Percentiles rank a stretch among this genome's conserved stretches.
Conservation (phyloP, 1,284 basidiomycete genomes). For the Rhodotorula sp. region DNA sequence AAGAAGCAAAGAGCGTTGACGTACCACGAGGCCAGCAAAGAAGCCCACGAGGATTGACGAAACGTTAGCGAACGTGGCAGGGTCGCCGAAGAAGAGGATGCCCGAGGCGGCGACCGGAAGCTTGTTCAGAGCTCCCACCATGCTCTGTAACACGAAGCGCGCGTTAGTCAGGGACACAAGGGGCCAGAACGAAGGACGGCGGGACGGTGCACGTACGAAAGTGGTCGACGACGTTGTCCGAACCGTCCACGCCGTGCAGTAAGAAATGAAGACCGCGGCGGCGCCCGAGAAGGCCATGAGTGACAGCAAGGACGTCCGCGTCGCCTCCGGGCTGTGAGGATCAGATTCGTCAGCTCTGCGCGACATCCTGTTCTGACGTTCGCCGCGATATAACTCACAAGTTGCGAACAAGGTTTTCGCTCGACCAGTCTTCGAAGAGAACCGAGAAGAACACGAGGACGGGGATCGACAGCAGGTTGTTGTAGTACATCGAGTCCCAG, state of each 20-base stretch:
- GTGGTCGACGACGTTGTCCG: slow-evolving; percentile 95
- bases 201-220: slow-evolving; percentile 62
- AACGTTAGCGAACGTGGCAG: slow-evolving; percentile 80
- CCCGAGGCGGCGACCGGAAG: slow-evolving; percentile 94
- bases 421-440: slow-evolving; percentile 85
- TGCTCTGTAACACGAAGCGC: slow-evolving; percentile 56
- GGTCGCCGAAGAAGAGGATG: slow-evolving; percentile 70
- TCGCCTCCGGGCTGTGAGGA: slow-evolving; percentile 69
- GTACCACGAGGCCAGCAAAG: slow-evolving; percentile 64
- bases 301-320: slow-evolving; percentile 72
- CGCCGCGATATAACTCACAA: slow-evolving; percentile 61
- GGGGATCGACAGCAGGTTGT: slow-evolving; percentile 90
- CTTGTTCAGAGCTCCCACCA: slow-evolving; percentile 99
- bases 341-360: too few species aligned
- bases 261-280: slow-evolving; percentile 95
- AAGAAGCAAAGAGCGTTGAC: background rate
- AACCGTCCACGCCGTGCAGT: slow-evolving; percentile 98
- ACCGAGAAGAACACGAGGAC: slow-evolving; percentile 80
- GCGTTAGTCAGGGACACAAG: background rate
- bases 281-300: slow-evolving; percentile 95
- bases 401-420: slow-evolving; percentile 71
- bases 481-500: slow-evolving; percentile 98
- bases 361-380: background rate
- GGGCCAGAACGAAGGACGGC: slow-evolving; percentile 40
- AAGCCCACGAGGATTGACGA: slow-evolving; percentile 86